Evolutionary conservation across 202 grass and related monocot genomes (phyloP).

Genomic region (Eragrostis tef): DNA sequence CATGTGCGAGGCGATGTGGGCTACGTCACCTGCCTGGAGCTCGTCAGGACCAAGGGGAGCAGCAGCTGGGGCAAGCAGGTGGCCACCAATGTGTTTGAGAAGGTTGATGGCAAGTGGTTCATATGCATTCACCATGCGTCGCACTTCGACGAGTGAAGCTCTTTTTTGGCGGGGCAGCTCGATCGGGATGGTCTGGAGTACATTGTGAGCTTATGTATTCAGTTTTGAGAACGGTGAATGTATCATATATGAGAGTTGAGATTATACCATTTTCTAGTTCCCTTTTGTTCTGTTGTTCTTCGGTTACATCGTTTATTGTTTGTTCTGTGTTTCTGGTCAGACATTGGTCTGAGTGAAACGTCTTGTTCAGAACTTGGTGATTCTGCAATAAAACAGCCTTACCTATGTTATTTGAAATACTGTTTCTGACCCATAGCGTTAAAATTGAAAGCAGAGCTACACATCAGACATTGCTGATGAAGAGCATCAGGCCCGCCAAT

Average conservation of each 20-base stretch:
- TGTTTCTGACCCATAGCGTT: background rate
- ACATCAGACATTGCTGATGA: background rate
- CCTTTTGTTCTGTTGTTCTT: conserved; percentile 1
- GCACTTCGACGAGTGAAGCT: conserved; percentile 56
- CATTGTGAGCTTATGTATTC: conserved; percentile 18
- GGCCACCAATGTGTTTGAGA: conserved; percentile 64
- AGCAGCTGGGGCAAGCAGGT: conserved; percentile 80
- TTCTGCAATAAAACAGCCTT: background rate
- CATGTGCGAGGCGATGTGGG: conserved; percentile 68
- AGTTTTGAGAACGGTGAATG: background rate
- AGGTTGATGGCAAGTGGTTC: conserved; percentile 72
- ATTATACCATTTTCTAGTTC: background rate
- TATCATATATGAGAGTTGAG: background rate
- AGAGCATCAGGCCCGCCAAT: background rate
- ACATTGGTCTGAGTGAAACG: background rate
- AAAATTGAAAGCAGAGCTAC: background rate
- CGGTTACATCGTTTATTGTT: background rate
- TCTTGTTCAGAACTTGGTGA: background rate
- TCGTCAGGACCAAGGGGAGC: conserved; percentile 72
- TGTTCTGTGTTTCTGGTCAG: background rate
- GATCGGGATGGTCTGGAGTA: conserved; percentile 14
- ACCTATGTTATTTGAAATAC: background rate
- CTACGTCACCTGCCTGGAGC: conserved; percentile 79
- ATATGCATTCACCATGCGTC: conserved; percentile 88
- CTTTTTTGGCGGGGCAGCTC: background rate